phyloP scores from a whole-genome alignment of 441 rosid species.

The Populus hybrid region DNA sequence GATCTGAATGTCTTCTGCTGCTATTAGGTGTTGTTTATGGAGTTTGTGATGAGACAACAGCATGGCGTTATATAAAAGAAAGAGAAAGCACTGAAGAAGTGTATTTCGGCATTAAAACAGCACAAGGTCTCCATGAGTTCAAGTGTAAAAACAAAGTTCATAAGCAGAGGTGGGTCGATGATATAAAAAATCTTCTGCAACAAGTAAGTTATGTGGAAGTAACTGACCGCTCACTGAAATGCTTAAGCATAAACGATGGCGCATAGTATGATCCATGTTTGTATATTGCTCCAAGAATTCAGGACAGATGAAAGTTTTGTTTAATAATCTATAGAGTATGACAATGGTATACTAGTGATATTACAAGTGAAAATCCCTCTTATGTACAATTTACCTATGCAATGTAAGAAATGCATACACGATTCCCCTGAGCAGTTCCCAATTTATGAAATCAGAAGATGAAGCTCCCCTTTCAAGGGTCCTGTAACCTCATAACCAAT shows the following conservation, averaged over 20 bases:
- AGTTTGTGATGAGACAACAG: constrained; percentile 70
- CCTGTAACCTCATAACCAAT: background rate
- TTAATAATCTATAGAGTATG: background rate
- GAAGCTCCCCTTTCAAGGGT: background rate
- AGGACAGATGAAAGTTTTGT: background rate
- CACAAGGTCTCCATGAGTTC: constrained; percentile 77
- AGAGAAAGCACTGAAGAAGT: constrained; percentile 59
- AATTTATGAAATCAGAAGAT: background rate
- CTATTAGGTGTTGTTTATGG: constrained; percentile 71
- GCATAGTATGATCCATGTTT: constrained; percentile 22
- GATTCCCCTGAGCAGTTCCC: background rate
- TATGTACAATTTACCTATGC: background rate
- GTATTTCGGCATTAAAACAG: constrained; percentile 78
- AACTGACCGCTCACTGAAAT: constrained; percentile 44
- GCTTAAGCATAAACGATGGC: constrained; percentile 39
- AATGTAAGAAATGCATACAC: background rate
- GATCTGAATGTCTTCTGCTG: background rate
- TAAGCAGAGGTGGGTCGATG: constrained; percentile 86
- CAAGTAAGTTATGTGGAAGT: constrained; percentile 43
- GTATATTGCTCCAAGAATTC: constrained; percentile 11
- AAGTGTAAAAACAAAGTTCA: constrained; percentile 79
- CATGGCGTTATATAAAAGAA: constrained; percentile 87
- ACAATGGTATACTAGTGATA: background rate
- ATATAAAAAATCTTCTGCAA: constrained; percentile 58
- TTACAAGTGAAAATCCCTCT: background rate